Evolutionary conservation across 805 yeast species (phyloP).

Genomic region (Kodamaea hsintzibuensis): DNA sequence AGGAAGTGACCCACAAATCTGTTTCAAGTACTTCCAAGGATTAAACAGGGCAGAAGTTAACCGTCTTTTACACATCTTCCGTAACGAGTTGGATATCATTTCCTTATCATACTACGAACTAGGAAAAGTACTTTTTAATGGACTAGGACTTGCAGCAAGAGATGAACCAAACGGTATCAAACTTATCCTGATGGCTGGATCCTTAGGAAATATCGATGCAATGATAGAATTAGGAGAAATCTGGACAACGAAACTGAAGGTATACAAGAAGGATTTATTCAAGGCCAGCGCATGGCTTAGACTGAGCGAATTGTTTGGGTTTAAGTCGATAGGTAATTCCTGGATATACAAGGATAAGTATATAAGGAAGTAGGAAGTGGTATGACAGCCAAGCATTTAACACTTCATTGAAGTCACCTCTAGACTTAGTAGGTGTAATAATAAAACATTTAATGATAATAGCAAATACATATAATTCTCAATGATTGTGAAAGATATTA

Average conservation of each 20-base stretch:
- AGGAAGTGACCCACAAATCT: conserved; percentile 14
- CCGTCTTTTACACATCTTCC: conserved; percentile 32
- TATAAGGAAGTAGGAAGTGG: conserved; percentile 20
- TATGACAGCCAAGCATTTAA: neutral
- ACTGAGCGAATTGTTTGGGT: conserved; percentile 62
- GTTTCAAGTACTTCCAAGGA: conserved; percentile 25
- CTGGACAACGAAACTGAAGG: conserved; percentile 59
- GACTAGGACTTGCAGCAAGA: conserved; percentile 51
- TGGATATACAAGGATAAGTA: conserved; percentile 79
- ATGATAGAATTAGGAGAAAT: conserved; percentile 68
- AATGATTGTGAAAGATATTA: neutral
- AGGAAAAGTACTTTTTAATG: conserved; percentile 57
- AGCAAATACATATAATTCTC: neutral
- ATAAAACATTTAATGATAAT: neutral
- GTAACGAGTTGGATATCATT: conserved; percentile 41
- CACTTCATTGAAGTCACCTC: neutral
- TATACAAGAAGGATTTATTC: conserved; percentile 55
- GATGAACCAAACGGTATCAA: conserved; percentile 60
- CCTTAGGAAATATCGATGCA: conserved; percentile 67
- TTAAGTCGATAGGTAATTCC: conserved; percentile 61
- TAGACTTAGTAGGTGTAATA: neutral
- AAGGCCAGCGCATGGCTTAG: conserved; percentile 74
- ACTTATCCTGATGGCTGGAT: conserved; percentile 63
- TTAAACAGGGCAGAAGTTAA: conserved; percentile 25
- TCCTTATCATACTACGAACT: conserved; percentile 60